Conservation (phyloP, 257 asterid species). For the Vinca minor region DNA sequence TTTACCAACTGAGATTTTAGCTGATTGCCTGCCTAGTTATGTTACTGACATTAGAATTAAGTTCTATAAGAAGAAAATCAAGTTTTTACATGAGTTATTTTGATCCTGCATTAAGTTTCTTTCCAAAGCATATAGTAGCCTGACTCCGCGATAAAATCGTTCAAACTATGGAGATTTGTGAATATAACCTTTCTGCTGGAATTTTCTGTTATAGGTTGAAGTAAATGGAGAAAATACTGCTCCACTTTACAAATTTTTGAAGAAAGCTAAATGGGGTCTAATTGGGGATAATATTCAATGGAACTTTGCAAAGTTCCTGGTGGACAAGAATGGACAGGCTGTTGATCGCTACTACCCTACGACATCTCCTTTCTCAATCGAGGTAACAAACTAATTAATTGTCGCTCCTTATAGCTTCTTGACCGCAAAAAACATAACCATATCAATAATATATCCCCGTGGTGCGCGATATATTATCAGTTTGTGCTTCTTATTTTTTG, state of each 20-base stretch:
- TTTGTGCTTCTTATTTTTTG: background rate
- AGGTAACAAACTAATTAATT: slow-evolving; percentile 28
- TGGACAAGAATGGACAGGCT: slow-evolving; percentile 60
- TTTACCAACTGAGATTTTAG: background rate
- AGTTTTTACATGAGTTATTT: background rate
- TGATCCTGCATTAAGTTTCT: background rate
- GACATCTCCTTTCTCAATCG: slow-evolving; percentile 65
- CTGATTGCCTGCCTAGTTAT: background rate
- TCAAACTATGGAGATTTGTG: background rate
- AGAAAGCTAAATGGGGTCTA: slow-evolving; percentile 66
- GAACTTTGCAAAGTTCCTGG: slow-evolving; percentile 79
- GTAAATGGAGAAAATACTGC: slow-evolving; percentile 63
- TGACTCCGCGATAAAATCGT: background rate
- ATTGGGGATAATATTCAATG: slow-evolving; percentile 67
- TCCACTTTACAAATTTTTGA: slow-evolving; percentile 68
- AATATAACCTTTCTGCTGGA: background rate
- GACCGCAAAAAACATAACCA: background rate
- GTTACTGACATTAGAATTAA: background rate
- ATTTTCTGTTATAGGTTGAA: slow-evolving; percentile 38
- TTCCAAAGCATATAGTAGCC: background rate
- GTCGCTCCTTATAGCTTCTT: background rate
- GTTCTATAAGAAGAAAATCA: background rate
- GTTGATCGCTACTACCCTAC: slow-evolving; percentile 76
- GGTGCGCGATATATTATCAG: background rate
- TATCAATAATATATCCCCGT: background rate